Evolutionary conservation across 805 yeast genomes (phyloP).

Genomic region (Ogataea corticis): DNA sequence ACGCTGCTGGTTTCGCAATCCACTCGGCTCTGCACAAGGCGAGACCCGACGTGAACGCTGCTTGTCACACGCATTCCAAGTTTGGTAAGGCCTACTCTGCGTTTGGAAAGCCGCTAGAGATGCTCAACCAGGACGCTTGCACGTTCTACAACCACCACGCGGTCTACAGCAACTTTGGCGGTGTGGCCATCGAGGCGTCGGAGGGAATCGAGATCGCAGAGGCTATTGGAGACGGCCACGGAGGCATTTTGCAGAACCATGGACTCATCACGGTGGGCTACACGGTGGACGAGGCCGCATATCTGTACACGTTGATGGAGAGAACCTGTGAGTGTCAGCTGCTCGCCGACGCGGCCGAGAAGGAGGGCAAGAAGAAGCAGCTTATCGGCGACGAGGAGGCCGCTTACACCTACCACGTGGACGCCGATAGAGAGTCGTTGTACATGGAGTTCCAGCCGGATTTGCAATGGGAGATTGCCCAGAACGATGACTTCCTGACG

Average conservation of each 20-base stretch:
- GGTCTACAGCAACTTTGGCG: conserved; percentile 72
- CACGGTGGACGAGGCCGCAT: conserved; percentile 76
- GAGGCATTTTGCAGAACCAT: conserved; percentile 67
- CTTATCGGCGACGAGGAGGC: conserved; percentile 64
- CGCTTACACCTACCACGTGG: conserved; percentile 58
- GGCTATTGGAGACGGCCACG: conserved; percentile 59
- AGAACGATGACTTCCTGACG: conserved; percentile 30
- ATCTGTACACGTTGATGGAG: conserved; percentile 62
- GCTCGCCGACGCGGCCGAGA: conserved; percentile 53
- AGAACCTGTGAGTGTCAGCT: conserved; percentile 66
- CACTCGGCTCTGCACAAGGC: conserved; percentile 68
- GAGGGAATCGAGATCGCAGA: conserved; percentile 65
- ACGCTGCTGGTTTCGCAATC: conserved; percentile 70
- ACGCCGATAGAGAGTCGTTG: conserved; percentile 65
- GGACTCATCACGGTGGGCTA: conserved; percentile 70
- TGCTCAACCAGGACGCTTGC: conserved; percentile 80
- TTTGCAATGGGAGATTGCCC: conserved; percentile 46
- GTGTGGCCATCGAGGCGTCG: conserved; percentile 67
- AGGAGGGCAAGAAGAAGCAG: conserved; percentile 40
- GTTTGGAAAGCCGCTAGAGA: conserved; percentile 67
- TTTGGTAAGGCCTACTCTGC: conserved; percentile 66
- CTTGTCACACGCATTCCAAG: conserved; percentile 68
- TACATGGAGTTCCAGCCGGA: conserved; percentile 78
- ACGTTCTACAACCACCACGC: conserved; percentile 63
- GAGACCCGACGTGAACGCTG: conserved; percentile 70